Evolutionary conservation across 495 filamentous ascomycete genomes (phyloP).

Genomic region (Penicillium cataractarum): DNA sequence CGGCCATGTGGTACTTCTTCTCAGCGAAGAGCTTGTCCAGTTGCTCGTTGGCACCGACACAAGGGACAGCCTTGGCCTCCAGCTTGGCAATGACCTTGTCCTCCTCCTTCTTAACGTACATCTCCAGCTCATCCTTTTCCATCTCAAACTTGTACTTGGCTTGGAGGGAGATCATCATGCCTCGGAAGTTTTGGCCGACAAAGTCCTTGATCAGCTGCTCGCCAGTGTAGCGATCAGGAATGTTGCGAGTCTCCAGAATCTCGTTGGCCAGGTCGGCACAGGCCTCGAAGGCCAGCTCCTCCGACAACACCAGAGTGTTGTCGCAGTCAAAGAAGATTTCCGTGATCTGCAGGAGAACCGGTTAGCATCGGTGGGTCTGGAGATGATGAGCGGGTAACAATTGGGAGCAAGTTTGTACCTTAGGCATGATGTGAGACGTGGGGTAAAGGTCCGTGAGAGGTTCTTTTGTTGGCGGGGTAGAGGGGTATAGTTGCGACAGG

Average conservation of each 20-base stretch:
- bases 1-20: conserved; percentile 75
- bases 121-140: conserved; percentile 66
- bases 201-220: conserved; percentile 81
- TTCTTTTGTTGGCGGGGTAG: not conserved
- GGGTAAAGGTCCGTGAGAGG: conserved; percentile 12
- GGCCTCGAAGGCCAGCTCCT: conserved; percentile 90
- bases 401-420: conserved; percentile 34
- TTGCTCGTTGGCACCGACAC: conserved; percentile 70
- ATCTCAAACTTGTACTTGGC: conserved; percentile 76
- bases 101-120: conserved; percentile 78
- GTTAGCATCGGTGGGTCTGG: conserved; percentile 25
- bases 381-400: not conserved
- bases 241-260: conserved; percentile 69
- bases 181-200: conserved; percentile 95
- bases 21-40: conserved; percentile 64
- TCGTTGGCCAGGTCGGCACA: conserved; percentile 93
- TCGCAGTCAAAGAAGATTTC: conserved; percentile 95
- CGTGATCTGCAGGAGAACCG: conserved; percentile 59
- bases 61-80: conserved; percentile 67
- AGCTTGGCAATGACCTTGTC: conserved; percentile 85
- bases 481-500: conserved; percentile 5
- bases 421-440: conserved; percentile 45
- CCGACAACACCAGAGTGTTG: conserved; percentile 95
- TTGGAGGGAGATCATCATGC: conserved; percentile 79
- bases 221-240: conserved; percentile 76